These are phyloP conservation scores for Agrocybe pediades DNA, from an alignment of 768 basidiomycete genomes.

Conservation along the genomic window DNA sequence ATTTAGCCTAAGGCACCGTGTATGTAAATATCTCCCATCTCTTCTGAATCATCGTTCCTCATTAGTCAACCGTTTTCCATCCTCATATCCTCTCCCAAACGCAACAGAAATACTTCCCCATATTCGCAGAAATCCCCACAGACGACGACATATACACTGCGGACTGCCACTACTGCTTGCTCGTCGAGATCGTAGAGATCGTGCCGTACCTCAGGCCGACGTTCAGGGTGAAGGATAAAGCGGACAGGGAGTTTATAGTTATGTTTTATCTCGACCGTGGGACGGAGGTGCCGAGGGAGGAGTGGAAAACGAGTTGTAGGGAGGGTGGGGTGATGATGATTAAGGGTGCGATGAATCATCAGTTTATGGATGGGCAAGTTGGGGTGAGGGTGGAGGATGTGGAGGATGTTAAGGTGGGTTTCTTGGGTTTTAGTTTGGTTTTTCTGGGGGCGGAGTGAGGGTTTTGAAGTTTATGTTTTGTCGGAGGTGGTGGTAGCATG, in stretches of 20 bases:
- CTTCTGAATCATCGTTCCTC: not conserved
- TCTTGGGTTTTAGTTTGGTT: not conserved
- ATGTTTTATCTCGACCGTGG: conserved; percentile 23
- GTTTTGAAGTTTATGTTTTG: too few species aligned
- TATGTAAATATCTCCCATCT: not conserved
- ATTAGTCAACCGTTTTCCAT: not conserved
- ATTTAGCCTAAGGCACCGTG: not conserved
- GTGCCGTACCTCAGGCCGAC: conserved; percentile 21
- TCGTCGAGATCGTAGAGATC: conserved; percentile 27
- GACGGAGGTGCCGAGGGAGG: conserved; percentile 1
- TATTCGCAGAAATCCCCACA: not conserved
- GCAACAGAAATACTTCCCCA: not conserved
- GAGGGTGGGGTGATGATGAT: conserved; percentile 26
- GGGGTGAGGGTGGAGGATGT: conserved; percentile 27
- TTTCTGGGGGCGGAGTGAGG: too few species aligned
- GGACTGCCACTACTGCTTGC: conserved; percentile 30
- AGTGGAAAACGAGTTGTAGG: conserved; percentile 10
- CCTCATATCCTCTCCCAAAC: not conserved
- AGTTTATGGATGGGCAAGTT: conserved; percentile 27
- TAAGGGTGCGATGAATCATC: conserved; percentile 29
- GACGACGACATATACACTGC: not conserved
- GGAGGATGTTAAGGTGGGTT: conserved; percentile 23
- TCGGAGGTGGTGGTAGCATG: too few species aligned
- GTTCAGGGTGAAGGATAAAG: conserved; percentile 27
- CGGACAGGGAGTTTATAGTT: conserved; percentile 19